A percentile compares a stretch with the other conserved stretches of the same genome.
Conservation (phyloP, 2,329 filamentous ascomycete species). For the Malbranchea cinnamomea region DNA sequence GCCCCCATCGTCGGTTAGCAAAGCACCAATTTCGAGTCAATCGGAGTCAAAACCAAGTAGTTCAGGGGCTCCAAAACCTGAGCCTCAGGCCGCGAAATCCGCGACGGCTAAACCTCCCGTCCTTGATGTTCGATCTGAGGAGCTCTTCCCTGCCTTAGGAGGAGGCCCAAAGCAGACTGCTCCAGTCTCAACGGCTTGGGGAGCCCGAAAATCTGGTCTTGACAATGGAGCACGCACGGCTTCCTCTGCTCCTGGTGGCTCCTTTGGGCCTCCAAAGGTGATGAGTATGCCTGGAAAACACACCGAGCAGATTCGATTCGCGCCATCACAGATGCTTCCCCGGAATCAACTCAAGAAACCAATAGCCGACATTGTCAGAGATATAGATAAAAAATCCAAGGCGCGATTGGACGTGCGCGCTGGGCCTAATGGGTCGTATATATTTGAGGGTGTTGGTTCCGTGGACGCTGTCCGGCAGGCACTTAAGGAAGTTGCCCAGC, state of each 20-base stretch:
- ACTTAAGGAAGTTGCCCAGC: constrained; percentile 73
- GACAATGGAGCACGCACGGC: constrained; percentile 28
- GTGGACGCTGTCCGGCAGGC: constrained; percentile 74
- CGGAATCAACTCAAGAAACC: constrained; percentile 70
- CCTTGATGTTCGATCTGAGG: constrained; percentile 74
- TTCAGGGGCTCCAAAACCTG: constrained; percentile 49
- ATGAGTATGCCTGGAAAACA: constrained; percentile 73
- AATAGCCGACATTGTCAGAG: constrained; percentile 68
- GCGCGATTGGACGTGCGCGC: constrained; percentile 66
- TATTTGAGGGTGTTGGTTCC: constrained; percentile 75
- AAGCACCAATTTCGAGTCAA: constrained; percentile 19
- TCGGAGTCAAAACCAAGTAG: constrained; percentile 10
- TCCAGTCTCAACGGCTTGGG: constrained; percentile 59
- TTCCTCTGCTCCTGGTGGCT: constrained; percentile 9
- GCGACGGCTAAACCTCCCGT: constrained; percentile 27
- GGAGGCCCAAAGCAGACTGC: constrained; percentile 47
- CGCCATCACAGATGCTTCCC: constrained; percentile 61
- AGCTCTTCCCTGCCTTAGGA: constrained; percentile 86
- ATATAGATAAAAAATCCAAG: constrained; percentile 84
- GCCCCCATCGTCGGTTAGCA: constrained; percentile 31
- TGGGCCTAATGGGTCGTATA: constrained; percentile 55
- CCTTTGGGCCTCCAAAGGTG: constrained; percentile 33
- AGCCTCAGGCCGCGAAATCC: constrained; percentile 21
- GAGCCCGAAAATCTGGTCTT: constrained; percentile 42
- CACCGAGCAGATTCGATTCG: constrained; percentile 59